Conservation (phyloP, 1,139 yeast genomes). For the Candida buenavistaensis region DNA sequence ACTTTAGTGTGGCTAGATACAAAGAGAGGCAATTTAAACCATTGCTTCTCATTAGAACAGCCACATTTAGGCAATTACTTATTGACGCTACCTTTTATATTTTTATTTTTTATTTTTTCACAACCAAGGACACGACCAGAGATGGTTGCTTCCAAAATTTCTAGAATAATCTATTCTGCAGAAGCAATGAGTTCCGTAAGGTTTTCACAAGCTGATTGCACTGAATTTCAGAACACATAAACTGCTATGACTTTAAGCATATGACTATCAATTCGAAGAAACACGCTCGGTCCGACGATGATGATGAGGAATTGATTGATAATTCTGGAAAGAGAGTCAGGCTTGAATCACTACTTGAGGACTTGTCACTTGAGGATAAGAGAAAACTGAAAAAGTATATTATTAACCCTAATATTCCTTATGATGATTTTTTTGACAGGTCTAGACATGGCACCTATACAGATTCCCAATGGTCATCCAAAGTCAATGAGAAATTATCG, state of each 20-base stretch:
- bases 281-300: conserved; percentile 11
- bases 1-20: no score
- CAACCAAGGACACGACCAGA: conserved; percentile 2
- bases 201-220: no score
- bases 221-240: background rate
- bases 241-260: background rate
- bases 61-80: no score
- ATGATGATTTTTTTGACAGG: conserved; percentile 8
- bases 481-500: conserved; percentile 11
- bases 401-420: conserved; percentile 8
- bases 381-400: conserved; percentile 3
- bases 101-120: no score
- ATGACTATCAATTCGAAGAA: conserved; percentile 6
- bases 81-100: no score
- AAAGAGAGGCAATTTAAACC: no score
- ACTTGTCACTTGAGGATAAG: conserved; percentile 11
- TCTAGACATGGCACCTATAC: conserved; percentile 6
- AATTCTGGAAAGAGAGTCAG: conserved; percentile 15
- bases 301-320: conserved; percentile 10
- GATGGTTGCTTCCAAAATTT: no score
- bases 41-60: no score
- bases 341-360: conserved; percentile 16
- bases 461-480: conserved; percentile 10
- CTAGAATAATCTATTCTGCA: conserved; percentile 2
- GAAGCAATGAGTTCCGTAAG: no score